Conservation (phyloP, 2,329 filamentous ascomycete genomes). For the Cadophora malorum region DNA sequence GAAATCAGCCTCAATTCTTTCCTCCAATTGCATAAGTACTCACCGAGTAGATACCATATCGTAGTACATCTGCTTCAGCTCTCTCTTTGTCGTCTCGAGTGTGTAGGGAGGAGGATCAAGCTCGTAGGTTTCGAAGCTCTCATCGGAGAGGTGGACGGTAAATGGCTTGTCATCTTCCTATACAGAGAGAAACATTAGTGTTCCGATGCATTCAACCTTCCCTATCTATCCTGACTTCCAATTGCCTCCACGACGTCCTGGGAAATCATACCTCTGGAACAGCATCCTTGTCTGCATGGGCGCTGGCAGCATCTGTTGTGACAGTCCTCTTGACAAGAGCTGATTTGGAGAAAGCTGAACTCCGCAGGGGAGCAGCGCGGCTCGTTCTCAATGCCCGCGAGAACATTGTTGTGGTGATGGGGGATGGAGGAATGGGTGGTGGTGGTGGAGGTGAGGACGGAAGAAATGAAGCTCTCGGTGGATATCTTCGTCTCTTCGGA, state of each 20-base stretch:
- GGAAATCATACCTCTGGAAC: slow-evolving; percentile 65
- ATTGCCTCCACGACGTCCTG: slow-evolving; percentile 14
- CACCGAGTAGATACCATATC: slow-evolving; percentile 97
- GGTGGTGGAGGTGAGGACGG: slow-evolving; percentile 11
- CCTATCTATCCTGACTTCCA: slow-evolving; percentile 20
- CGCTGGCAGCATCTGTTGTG: slow-evolving; percentile 93
- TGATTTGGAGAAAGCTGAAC: slow-evolving; percentile 38
- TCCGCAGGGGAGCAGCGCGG: slow-evolving; percentile 63
- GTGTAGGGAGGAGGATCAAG: slow-evolving; percentile 95
- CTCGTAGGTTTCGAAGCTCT: slow-evolving; percentile 99
- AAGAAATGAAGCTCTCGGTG: slow-evolving; percentile 27
- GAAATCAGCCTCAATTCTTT: slow-evolving; percentile 24
- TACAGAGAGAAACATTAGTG: slow-evolving; percentile 20
- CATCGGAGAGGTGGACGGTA: slow-evolving; percentile 89
- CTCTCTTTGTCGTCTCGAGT: slow-evolving; percentile 92
- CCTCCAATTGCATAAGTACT: slow-evolving; percentile 44
- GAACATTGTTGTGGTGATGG: slow-evolving; percentile 63
- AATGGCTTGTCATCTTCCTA: slow-evolving; percentile 95
- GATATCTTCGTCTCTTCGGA: slow-evolving; percentile 18
- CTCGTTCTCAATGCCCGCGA: slow-evolving; percentile 72
- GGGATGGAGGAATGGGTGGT: slow-evolving; percentile 12
- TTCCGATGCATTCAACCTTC: not conserved
- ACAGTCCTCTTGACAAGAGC: slow-evolving; percentile 68
- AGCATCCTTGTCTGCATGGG: slow-evolving; percentile 81
- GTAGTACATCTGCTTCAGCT: slow-evolving; percentile 98